Evolutionary conservation across 768 basidiomycete genomes (phyloP), one percentile per base, ranked within the genome.

Genomic region (Albatrellus ellisii): DNA sequence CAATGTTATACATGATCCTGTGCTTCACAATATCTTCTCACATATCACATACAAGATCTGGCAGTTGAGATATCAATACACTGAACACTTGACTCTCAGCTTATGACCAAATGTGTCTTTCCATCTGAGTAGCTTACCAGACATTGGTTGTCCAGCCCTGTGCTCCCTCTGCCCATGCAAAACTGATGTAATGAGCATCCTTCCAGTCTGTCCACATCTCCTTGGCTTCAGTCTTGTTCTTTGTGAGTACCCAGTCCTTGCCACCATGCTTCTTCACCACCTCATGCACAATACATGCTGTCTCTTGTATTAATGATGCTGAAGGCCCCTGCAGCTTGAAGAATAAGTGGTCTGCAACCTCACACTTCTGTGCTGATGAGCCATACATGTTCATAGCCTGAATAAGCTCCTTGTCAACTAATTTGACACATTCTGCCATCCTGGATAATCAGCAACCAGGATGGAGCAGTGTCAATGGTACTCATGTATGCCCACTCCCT

Each of bases 291-390:
- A 79, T 65, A 4, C 63, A 60, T 0, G 78, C 73, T 0, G 77
- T 75, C 48, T 82, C 80, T 2, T 63, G 55, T n/a, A 87, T 60
- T 3, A 76, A 69, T 2, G 68, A 61, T 1, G 64, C 61, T 1
- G 77, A 71, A 7, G 77, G 69, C 9, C 84, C 84, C 52, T 88
- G 84, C 57, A 94, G 77, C 57, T 90, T 88, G 70, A 94, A 83
- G 63, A 89, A 87, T 9, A 94, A 66, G 17, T 72, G 75, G 55
- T 88, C 84, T 20, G 47, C 41, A 25, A 55, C 52, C 43, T 43
- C 51, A 25, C 52, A 46, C 26, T 34, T 18, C 10, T 41, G 48
- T 10, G 28, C 38, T 5, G 52, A 77, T 47, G 62, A 66, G 50
- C 73, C 74, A 43, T 62, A 70, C 33, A 63, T 61, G 57, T 81